These are phyloP conservation scores for Tylopilus balloui DNA, from an alignment of 768 basidiomycete genomes.

Conservation along the genomic window DNA sequence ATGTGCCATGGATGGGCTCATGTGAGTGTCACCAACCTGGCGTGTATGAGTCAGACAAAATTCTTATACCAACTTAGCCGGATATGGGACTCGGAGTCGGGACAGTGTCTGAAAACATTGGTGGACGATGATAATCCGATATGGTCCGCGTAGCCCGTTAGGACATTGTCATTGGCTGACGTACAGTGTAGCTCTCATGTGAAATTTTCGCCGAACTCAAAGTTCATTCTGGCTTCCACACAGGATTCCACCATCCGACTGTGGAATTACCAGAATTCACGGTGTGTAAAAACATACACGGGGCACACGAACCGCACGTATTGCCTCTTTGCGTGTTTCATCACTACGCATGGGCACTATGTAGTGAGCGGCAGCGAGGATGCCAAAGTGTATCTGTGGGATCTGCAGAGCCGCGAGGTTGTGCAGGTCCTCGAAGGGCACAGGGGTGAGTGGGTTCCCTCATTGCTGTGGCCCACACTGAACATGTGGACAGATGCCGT, in stretches of 20 bases:
- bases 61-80: slow-evolving; percentile 51
- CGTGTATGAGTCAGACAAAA: neutral
- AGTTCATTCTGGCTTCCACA: slow-evolving; percentile 84
- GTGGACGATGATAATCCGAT: slow-evolving; percentile 96
- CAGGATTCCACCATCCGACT: slow-evolving; percentile 92
- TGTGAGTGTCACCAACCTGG: slow-evolving; percentile 49
- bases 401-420: slow-evolving; percentile 75
- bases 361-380: slow-evolving; percentile 91
- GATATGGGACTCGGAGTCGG: slow-evolving; percentile 95
- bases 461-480: neutral
- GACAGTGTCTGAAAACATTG: slow-evolving; percentile 95
- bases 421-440: slow-evolving; percentile 76
- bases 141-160: slow-evolving; percentile 46
- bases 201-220: slow-evolving; percentile 88
- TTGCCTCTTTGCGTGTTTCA: slow-evolving; percentile 69
- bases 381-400: slow-evolving; percentile 83
- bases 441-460: slow-evolving; percentile 54
- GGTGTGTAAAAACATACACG: slow-evolving; percentile 88
- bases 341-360: slow-evolving; percentile 53
- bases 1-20: slow-evolving; percentile 94
- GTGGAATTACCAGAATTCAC: slow-evolving; percentile 90
- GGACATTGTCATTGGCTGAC: slow-evolving; percentile 6
- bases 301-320: slow-evolving; percentile 86
- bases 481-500: slow-evolving; percentile 46
- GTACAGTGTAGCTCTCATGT: slow-evolving; percentile 65